Conservation (phyloP, 2,329 filamentous ascomycete genomes). For the Chrysosporium queenslandicum region DNA sequence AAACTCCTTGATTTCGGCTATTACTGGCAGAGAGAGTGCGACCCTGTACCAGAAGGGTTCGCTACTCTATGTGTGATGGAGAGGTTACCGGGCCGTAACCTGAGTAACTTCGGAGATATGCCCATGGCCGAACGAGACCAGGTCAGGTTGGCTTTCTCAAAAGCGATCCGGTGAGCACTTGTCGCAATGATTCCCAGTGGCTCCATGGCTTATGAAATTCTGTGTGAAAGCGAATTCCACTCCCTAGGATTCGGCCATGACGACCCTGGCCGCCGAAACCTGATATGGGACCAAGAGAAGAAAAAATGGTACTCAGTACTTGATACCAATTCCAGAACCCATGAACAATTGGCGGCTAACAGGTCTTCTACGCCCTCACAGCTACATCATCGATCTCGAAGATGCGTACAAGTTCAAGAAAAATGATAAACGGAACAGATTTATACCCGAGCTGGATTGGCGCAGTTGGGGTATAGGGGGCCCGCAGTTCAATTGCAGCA, state of each 20-base stretch:
- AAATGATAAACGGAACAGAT: background rate
- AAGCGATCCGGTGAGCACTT: slow-evolving; percentile 13
- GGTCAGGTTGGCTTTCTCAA: slow-evolving; percentile 15
- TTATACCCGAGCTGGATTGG: slow-evolving; percentile 11
- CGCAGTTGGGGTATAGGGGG: slow-evolving; percentile 12
- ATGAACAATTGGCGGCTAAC: background rate
- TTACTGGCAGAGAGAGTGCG: background rate
- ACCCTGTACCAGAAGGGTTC: slow-evolving; percentile 14
- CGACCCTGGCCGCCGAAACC: slow-evolving; percentile 23
- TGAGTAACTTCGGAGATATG: slow-evolving; percentile 14
- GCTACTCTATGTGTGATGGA: slow-evolving; percentile 13
- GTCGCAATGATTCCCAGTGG: background rate
- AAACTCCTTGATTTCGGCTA: slow-evolving; percentile 10
- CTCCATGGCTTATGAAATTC: background rate
- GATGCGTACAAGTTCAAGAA: slow-evolving; percentile 11
- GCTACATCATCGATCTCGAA: slow-evolving; percentile 18
- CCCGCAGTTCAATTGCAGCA: slow-evolving; percentile 6
- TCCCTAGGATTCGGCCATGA: slow-evolving; percentile 12
- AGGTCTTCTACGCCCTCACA: background rate
- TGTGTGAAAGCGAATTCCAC: slow-evolving; percentile 14
- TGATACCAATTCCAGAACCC: background rate
- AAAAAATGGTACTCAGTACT: slow-evolving; percentile 17
- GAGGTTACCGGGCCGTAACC: slow-evolving; percentile 14
- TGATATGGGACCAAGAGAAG: slow-evolving; percentile 16
- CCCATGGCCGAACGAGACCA: slow-evolving; percentile 16